These are phyloP conservation scores for Amaranthus cruentus DNA, from an alignment of 148 eudicot species.

Conservation along the genomic window DNA sequence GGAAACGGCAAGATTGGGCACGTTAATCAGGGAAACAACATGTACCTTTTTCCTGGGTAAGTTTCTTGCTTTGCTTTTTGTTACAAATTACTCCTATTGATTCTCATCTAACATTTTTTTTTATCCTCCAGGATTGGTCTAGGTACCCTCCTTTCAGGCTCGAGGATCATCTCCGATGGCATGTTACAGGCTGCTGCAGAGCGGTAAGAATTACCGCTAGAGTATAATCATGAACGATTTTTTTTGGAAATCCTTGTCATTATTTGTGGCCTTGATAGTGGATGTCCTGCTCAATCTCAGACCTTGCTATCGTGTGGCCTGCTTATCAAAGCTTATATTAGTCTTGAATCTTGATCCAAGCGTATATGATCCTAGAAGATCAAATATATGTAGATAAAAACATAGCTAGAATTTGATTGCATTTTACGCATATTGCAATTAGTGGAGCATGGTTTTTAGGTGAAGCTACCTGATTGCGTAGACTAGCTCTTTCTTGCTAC, in stretches of 20 bases:
- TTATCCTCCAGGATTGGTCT: conserved; percentile 76
- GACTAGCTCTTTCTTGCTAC: background rate
- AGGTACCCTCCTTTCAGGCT: conserved; percentile 89
- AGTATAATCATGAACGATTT: background rate
- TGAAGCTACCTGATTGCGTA: background rate
- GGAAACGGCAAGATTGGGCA: conserved; percentile 83
- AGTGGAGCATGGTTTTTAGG: background rate
- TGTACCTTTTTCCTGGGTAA: conserved; percentile 99
- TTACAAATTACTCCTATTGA: background rate
- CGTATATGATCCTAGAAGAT: background rate
- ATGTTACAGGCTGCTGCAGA: conserved; percentile 99
- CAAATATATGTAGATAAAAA: background rate
- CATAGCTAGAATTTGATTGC: background rate
- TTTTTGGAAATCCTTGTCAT: background rate
- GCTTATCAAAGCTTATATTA: background rate
- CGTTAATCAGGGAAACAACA: conserved; percentile 95
- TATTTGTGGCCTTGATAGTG: background rate
- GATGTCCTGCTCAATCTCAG: background rate
- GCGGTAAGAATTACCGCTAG: conserved; percentile 42
- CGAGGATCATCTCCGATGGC: conserved; percentile 79
- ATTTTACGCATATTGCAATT: background rate
- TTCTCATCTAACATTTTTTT: conserved; percentile 9
- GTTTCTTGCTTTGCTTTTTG: conserved; percentile 20
- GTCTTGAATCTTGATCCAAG: background rate
- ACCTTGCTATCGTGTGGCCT: background rate